Base-by-base conservation (phyloP, 169 alveolate species). In the Cryptosporidium xiaoi region DNA sequence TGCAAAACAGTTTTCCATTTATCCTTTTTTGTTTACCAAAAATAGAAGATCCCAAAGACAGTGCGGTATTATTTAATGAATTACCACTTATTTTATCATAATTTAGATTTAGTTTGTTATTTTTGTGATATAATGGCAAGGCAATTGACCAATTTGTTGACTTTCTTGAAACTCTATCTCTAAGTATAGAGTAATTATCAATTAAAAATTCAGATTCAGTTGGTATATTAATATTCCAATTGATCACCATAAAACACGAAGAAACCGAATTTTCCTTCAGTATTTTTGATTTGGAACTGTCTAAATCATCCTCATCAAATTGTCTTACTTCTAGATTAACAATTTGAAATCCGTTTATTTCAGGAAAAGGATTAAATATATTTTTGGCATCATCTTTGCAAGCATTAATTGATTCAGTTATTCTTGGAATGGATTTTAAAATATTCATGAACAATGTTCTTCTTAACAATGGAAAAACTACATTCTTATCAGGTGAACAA, bases 221-320 rank as follows among this genome's bases (percentile, higher is more conserved):
- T 36, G 77, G 50, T 31, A 60, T 60, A 3, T 53, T 53, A 18
- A 77, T 60, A n/a, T 44, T 66, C 83, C 83, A 69, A 64, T 69
- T 66, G 3, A 77, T 34, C 2, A 77, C 40, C 5, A 77, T 29
- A 53, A 46, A 77, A 16, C 46, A 29, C 16, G 87, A 77, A 20
- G 71, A 77, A 44, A 62, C 31, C 20, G 64, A 34, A 31, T 53
- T 36, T 18, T 77, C 87, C n/a, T 60, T 56, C 20, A 77, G 51
- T 10, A 60, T 13, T 2, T 27, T 40, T 18, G 27, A 36, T 50
- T 60, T 77, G 48, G 31, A 3, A 10, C 18, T 16, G 18, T 56
- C 64, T 40, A 77, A 48, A 77, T 77, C 87, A 29, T 77, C 87
- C 10, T 77, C 87, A 77, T 77, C 87, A 62, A 77, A 77, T 27